Percentiles rank a stretch among this genome's conserved stretches.
These are phyloP conservation scores for Salix koriyanagi DNA, from an alignment of 345 rosid genomes.

Conservation along the genomic window DNA sequence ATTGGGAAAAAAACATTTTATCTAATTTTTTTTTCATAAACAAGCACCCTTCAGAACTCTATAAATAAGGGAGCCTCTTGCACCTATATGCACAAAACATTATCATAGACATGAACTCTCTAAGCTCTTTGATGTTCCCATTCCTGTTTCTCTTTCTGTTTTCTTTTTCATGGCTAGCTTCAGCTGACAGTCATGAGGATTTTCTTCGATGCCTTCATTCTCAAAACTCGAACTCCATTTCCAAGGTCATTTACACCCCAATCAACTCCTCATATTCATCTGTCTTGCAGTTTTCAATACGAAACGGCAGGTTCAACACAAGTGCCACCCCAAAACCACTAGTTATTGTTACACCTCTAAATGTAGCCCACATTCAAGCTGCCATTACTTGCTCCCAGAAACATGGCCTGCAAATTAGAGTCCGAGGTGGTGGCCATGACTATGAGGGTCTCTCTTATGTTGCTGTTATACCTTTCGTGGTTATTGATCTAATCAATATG, in stretches of 20 bases:
- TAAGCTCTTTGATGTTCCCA: background rate
- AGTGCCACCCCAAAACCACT: slow-evolving; percentile 7
- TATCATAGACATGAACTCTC: background rate
- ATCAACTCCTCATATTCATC: slow-evolving; percentile 6
- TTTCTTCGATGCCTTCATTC: slow-evolving; percentile 11
- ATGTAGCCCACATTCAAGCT: slow-evolving; percentile 4
- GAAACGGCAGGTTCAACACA: slow-evolving; percentile 13
- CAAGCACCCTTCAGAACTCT: background rate
- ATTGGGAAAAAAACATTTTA: background rate
- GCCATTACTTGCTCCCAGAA: background rate
- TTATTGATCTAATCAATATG: slow-evolving; percentile 19
- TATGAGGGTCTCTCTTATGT: slow-evolving; percentile 16
- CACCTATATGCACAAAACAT: background rate
- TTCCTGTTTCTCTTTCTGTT: background rate
- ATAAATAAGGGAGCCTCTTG: background rate
- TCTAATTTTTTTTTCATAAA: background rate
- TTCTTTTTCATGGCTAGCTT: background rate
- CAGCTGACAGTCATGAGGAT: slow-evolving; percentile 4
- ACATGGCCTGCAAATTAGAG: slow-evolving; percentile 7
- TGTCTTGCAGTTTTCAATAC: slow-evolving; percentile 2
- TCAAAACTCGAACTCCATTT: slow-evolving; percentile 6
- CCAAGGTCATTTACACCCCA: slow-evolving; percentile 10
- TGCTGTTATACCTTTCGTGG: slow-evolving; percentile 6
- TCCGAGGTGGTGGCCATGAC: slow-evolving; percentile 24
- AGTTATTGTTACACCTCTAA: slow-evolving; percentile 8